Evolutionary conservation across 2,329 filamentous ascomycete species (phyloP), one percentile per base, ranked within the genome.

Genomic region (Cytospora chrysosperma): DNA sequence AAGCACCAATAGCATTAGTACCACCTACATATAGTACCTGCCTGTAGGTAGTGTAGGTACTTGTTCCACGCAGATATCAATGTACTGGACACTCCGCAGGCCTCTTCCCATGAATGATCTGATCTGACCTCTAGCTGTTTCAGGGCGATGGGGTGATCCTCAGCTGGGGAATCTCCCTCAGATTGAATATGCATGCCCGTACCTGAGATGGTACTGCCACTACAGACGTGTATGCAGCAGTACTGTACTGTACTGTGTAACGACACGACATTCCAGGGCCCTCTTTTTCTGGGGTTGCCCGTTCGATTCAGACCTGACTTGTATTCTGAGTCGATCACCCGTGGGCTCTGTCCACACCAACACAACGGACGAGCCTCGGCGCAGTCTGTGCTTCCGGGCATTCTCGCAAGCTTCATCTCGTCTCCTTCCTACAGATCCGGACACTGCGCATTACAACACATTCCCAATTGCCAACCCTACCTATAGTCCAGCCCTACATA

Each of bases 71-170:
- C 15, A 28, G 21, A 15, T n/a, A 26, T n/a, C n/a, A n/a, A n/a
- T n/a, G 34, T 49, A 27, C 15, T 19, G 34, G 54, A 12, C 28
- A 27, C 26, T 30, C n/a, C 43, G n/a, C 43, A 47, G 24, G 4
- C 6, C 6, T 5, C 37, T 57, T 49, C n/a, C 17, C n/a, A n/a
- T n/a, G n/a, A n/a, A n/a, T n/a, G n/a, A n/a, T n/a, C n/a, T 50
- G 56, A 49, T 55, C 52, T 37, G 21, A 37, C 10, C 51, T 53
- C 12, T 63, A 56, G 64, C 64, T 26, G 60, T 65, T 63, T 65
- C 63, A 63, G 60, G 60, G n/a, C 51, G 50, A 49, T 59, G 60
- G 63, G 50, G 50, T 56, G 50, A 55, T 53, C 59, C 40, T 59
- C 55, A 43, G 47, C 61, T 40, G 26, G 50, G 61, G 56, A 47